Percentiles rank a stretch among this genome's conserved stretches.
Conservation (phyloP, 768 basidiomycete species). For the Lactarius tabidus region DNA sequence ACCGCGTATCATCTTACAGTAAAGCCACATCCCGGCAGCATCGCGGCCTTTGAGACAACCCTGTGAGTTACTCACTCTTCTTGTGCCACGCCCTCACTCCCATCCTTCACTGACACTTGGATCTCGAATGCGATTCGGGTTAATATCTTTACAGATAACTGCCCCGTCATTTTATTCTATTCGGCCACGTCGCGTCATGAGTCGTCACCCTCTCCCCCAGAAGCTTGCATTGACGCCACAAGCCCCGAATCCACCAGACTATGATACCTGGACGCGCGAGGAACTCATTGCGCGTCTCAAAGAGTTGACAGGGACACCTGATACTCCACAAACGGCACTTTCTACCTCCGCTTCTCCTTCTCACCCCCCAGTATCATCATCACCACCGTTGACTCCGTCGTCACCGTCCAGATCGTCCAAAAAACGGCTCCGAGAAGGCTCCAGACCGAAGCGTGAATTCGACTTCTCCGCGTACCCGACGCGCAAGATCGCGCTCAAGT, state of each 20-base stretch:
- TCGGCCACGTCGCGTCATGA: slow-evolving; percentile 3
- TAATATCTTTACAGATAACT: slow-evolving; percentile 6
- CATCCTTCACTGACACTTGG: too few relatives aligned
- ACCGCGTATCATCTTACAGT: slow-evolving; percentile 43
- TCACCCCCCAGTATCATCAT: neutral
- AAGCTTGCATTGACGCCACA: neutral
- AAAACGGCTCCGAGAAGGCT: slow-evolving; percentile 11
- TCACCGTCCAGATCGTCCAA: slow-evolving; percentile 12
- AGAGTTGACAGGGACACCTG: slow-evolving; percentile 35
- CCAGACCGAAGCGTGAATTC: slow-evolving; percentile 42
- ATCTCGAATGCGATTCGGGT: slow-evolving; percentile 12
- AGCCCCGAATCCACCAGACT: slow-evolving; percentile 29
- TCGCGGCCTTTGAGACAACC: slow-evolving; percentile 26
- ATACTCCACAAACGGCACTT: neutral
- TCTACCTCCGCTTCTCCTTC: slow-evolving; percentile 29
- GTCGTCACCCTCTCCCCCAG: neutral
- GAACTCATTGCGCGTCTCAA: slow-evolving; percentile 64
- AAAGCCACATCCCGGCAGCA: slow-evolving; percentile 19
- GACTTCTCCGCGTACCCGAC: slow-evolving; percentile 63
- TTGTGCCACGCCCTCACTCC: neutral
- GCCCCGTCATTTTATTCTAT: slow-evolving; percentile 4
- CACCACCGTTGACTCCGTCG: slow-evolving; percentile 15
- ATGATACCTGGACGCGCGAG: slow-evolving; percentile 59
- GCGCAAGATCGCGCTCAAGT: slow-evolving; percentile 91
- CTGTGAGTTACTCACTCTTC: slow-evolving; percentile 19